phyloP scores from a whole-genome alignment of 1,139 yeast species.

The Candida neerlandica region DNA sequence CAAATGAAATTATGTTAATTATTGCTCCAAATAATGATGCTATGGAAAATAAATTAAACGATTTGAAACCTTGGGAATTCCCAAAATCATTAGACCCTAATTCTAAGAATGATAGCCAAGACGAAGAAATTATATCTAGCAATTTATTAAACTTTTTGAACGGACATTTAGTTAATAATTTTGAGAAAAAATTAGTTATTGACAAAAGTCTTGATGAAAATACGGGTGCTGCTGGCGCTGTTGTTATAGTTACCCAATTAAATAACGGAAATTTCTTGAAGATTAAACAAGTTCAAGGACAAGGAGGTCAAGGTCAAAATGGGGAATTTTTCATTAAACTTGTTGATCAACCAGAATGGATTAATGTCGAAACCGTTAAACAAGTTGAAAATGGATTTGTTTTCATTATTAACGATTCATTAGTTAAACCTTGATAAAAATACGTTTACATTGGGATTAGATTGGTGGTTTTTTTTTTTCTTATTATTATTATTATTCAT shows the following conservation, averaged over 20 bases:
- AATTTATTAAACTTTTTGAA: slow-evolving; percentile 56
- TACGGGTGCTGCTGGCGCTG: background rate
- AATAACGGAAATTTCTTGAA: slow-evolving; percentile 45
- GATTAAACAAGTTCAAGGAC: slow-evolving; percentile 38
- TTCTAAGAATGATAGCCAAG: slow-evolving; percentile 36
- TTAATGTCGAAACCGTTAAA: slow-evolving; percentile 41
- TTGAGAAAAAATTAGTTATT: slow-evolving; percentile 23
- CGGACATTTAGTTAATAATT: slow-evolving; percentile 49
- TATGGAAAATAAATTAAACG: slow-evolving; percentile 34
- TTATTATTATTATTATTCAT: background rate
- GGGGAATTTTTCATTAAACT: slow-evolving; percentile 40
- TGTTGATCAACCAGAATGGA: slow-evolving; percentile 32
- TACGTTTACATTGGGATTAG: background rate
- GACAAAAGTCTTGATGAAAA: slow-evolving; percentile 15
- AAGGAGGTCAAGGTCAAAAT: slow-evolving; percentile 11
- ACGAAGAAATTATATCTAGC: slow-evolving; percentile 42
- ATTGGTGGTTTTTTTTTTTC: background rate
- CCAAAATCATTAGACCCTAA: slow-evolving; percentile 45
- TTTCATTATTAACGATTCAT: slow-evolving; percentile 48
- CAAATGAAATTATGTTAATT: slow-evolving; percentile 43
- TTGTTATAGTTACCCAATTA: slow-evolving; percentile 31
- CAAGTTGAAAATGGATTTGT: slow-evolving; percentile 63
- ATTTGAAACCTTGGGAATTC: slow-evolving; percentile 70
- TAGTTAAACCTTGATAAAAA: slow-evolving; percentile 27
- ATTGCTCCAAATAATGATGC: slow-evolving; percentile 67